Base-by-base conservation (phyloP, 495 filamentous ascomycete genomes). In the Lepraria neglecta region DNA sequence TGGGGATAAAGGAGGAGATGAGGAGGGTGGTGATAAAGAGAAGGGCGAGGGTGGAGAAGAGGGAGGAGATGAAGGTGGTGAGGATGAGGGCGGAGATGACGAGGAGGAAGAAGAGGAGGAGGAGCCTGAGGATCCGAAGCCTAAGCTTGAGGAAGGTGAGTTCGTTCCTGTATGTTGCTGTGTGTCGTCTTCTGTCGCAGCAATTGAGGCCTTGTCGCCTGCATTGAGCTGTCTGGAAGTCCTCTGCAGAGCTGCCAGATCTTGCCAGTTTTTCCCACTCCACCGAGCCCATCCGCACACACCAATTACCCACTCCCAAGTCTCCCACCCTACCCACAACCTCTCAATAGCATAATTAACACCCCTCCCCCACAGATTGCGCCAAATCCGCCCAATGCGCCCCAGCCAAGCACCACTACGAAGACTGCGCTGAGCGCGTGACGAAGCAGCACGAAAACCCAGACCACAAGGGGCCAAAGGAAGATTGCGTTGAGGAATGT, bases 401-500 rank as follows among this genome's bases (percentile, higher is more conserved):
- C 50, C 86, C 88, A 33, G 81, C 82, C 67, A 98, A 97, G 84
- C 92, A 97, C 82, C 94, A 98, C 82, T 97, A 84, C 76, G 92
- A 97, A 64, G 91, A 96, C 76, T 98, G 94, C 73, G 89, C 90
- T 68, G 91, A 95, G 79, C 90, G 94, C 67, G 94, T 97, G 66
- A 92, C 85, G 60, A 75, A 74, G 68, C 84, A 88, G 72, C 76
- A 84, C 67, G 83, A 88, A 67, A 78, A 81, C 68, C 85, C 81
- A 65, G 78, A 80, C 71, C 79, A 81, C 74, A 76, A 82, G 72
- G 81, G 77, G 12, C 74, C 80, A 62, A 82, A 87, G 69, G 94
- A 98, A 82, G 92, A 98, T 79, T 98, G 94, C 69, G 89, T 98
- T 65, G 94, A 98, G 81, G 94, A 98, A 82, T 98, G 94, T 97